Evolutionary conservation across 768 basidiomycete genomes (phyloP).

Genomic region (Leccinum subtestaceum): DNA sequence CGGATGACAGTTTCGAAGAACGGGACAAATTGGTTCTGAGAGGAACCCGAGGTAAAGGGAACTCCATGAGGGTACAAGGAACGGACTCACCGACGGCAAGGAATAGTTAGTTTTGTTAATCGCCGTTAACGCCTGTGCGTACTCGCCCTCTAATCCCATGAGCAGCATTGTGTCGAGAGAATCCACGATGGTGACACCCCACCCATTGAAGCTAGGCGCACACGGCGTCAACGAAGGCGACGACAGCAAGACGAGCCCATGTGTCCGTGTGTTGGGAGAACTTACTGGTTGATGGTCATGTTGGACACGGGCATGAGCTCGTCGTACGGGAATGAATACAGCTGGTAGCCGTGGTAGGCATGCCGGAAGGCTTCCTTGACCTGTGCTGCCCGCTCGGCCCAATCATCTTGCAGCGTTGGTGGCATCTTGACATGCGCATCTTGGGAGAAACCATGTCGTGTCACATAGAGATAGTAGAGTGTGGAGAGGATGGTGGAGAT

Average conservation of each 20-base stretch:
- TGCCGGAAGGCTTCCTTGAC: slow-evolving; percentile 64
- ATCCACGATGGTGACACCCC: slow-evolving; percentile 77
- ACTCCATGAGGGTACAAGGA: neutral
- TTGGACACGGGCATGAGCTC: slow-evolving; percentile 57
- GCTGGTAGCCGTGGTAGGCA: slow-evolving; percentile 64
- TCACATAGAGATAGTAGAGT: slow-evolving; percentile 18
- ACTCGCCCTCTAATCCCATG: slow-evolving; percentile 74
- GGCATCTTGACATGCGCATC: slow-evolving; percentile 1
- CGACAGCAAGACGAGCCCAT: neutral
- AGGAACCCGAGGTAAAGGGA: neutral
- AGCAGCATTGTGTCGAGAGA: slow-evolving; percentile 83
- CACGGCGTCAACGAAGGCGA: slow-evolving; percentile 1
- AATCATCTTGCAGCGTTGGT: slow-evolving; percentile 30
- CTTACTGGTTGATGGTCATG: slow-evolving; percentile 48
- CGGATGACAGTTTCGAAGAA: slow-evolving; percentile 88
- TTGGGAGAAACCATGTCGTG: neutral
- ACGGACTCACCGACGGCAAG: slow-evolving; percentile 37
- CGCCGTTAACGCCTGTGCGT: slow-evolving; percentile 54
- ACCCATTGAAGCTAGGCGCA: slow-evolving; percentile 65
- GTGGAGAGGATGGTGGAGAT: slow-evolving; percentile 10
- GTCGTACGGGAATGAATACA: slow-evolving; percentile 60
- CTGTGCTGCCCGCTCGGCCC: slow-evolving; percentile 50
- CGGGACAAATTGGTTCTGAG: slow-evolving; percentile 38
- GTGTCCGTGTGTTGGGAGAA: neutral
- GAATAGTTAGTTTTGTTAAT: slow-evolving; percentile 49